These are phyloP conservation scores for Yamadazyma diddensiae DNA, from an alignment of 1,139 yeast genomes.

Conservation along the genomic window DNA sequence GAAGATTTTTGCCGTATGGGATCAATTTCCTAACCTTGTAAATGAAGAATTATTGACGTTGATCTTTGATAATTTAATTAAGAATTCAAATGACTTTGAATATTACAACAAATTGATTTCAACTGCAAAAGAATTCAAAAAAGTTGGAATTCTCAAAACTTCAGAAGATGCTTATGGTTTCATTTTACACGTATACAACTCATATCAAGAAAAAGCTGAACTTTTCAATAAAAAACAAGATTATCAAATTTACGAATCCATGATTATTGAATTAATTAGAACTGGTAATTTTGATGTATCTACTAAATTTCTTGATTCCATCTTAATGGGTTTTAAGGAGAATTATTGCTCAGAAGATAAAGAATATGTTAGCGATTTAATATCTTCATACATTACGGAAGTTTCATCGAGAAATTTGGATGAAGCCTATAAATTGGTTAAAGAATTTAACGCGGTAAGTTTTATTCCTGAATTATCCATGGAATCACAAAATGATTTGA, in stretches of 20 bases:
- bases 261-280: constrained; percentile 50
- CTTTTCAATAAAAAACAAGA: constrained; percentile 23
- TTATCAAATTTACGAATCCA: constrained; percentile 45
- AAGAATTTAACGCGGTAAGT: constrained; percentile 28
- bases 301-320: constrained; percentile 52
- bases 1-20: constrained; percentile 23
- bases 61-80: constrained; percentile 15
- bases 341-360: constrained; percentile 19
- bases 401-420: constrained; percentile 21
- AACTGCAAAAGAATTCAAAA: constrained; percentile 22
- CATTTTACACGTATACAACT: constrained; percentile 25
- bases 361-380: constrained; percentile 24
- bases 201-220: constrained; percentile 16
- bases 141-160: constrained; percentile 16
- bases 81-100: constrained; percentile 7
- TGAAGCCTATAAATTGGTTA: constrained; percentile 26
- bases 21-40: constrained; percentile 27
- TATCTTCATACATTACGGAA: constrained; percentile 31
- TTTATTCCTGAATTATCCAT: constrained; percentile 40
- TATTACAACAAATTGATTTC: constrained; percentile 21
- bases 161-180: constrained; percentile 23
- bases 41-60: constrained; percentile 20
- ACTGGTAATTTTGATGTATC: constrained; percentile 50
- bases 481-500: constrained; percentile 29
- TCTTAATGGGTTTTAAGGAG: constrained; percentile 30